These are phyloP conservation scores for Pholiota conissans DNA, from an alignment of 768 basidiomycete species.

Conservation along the genomic window DNA sequence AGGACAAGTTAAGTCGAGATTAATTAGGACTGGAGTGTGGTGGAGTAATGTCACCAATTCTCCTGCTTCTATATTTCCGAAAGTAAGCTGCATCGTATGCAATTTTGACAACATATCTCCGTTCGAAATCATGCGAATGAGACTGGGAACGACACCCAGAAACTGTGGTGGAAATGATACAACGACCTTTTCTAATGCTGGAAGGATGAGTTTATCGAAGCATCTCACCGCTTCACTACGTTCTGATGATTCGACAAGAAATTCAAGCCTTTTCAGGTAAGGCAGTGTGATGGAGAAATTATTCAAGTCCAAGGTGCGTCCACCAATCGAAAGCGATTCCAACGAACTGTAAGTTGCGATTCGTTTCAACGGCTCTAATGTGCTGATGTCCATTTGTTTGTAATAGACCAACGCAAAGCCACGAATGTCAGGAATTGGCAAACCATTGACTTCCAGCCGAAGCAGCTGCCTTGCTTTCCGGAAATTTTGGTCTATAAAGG, in stretches of 20 bases:
- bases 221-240: not conserved
- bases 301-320: not conserved
- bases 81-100: not conserved
- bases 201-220: not conserved
- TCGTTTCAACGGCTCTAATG: too few relatives aligned
- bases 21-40: too few relatives aligned
- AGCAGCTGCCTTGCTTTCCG: too few relatives aligned
- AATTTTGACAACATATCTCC: not conserved
- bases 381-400: too few relatives aligned
- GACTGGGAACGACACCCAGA: not conserved
- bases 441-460: too few relatives aligned
- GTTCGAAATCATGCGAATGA: not conserved
- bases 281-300: not conserved
- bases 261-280: not conserved
- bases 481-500: too few relatives aligned
- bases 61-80: not conserved
- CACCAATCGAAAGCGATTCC: conserved; percentile 2
- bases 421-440: too few relatives aligned
- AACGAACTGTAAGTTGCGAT: not conserved
- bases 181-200: conserved; percentile 2
- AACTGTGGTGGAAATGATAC: not conserved
- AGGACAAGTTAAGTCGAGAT: too few relatives aligned
- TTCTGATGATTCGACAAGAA: not conserved
- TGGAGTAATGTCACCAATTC: not conserved
- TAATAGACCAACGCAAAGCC: too few relatives aligned